Conservation (phyloP, 805 yeast genomes). For the Clavispora fructus region DNA sequence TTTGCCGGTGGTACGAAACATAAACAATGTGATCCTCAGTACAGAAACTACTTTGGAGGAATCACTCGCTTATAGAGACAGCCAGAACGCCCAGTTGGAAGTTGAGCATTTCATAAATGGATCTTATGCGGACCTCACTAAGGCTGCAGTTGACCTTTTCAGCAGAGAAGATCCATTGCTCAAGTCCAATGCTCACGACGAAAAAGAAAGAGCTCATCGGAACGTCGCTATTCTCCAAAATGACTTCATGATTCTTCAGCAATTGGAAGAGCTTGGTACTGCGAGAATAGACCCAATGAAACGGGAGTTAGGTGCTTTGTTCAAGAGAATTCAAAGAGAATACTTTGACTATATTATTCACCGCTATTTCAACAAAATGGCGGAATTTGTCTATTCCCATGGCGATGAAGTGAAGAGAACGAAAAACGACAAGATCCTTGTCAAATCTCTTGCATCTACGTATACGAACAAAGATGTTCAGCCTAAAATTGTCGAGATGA, state of each 20-base stretch:
- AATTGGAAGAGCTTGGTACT: constrained; percentile 22
- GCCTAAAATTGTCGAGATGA: constrained; percentile 49
- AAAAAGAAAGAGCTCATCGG: constrained; percentile 36
- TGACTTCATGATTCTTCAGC: constrained; percentile 31
- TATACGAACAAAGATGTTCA: constrained; percentile 58
- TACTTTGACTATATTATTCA: constrained; percentile 31
- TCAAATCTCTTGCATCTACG: constrained; percentile 51
- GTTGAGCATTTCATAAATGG: constrained; percentile 21
- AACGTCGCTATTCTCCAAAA: constrained; percentile 39
- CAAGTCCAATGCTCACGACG: constrained; percentile 40
- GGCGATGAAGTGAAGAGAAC: constrained; percentile 51
- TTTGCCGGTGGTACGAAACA: constrained; percentile 28
- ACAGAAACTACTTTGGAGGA: constrained; percentile 31
- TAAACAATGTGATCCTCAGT: constrained; percentile 26
- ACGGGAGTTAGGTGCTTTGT: constrained; percentile 21
- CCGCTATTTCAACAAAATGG: constrained; percentile 61
- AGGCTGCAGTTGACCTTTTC: constrained; percentile 31
- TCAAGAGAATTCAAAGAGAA: constrained; percentile 22
- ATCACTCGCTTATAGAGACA: constrained; percentile 12
- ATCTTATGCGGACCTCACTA: constrained; percentile 30
- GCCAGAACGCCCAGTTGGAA: constrained; percentile 10
- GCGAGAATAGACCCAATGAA: constrained; percentile 21
- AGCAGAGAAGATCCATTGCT: constrained; percentile 39
- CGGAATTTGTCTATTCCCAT: constrained; percentile 63
- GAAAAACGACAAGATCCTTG: constrained; percentile 55